phyloP scores from a whole-genome alignment of 140 eudicot species.

The Senecio squalidus region DNA sequence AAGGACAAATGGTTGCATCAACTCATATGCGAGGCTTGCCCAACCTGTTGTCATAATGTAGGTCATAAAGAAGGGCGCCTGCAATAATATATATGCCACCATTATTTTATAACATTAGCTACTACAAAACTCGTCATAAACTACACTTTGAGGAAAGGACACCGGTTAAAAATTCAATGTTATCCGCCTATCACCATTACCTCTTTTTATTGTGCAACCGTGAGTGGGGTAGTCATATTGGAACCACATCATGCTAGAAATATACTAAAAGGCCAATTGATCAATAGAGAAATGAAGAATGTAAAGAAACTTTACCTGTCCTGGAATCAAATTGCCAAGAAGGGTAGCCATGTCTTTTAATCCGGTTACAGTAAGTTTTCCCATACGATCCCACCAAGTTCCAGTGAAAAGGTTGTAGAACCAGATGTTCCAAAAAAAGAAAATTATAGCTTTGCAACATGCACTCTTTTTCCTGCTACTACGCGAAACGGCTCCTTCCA shows the following conservation, averaged over 20 bases:
- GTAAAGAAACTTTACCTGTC: constrained; percentile 41
- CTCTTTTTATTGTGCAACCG: too few relatives aligned
- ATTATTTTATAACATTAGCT: too few relatives aligned
- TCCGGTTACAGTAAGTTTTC: constrained; percentile 35
- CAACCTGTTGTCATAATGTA: constrained; percentile 91
- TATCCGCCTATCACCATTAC: too few relatives aligned
- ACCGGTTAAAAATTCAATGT: too few relatives aligned
- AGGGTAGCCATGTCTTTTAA: constrained; percentile 49
- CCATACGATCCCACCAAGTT: constrained; percentile 62
- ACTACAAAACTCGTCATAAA: too few relatives aligned
- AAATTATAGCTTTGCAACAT: constrained; percentile 61
- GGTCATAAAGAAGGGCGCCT: constrained; percentile 85
- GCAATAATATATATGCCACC: constrained; percentile 21
- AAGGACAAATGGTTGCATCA: constrained; percentile 74
- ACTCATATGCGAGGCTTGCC: constrained; percentile 82
- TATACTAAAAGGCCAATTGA: too few relatives aligned
- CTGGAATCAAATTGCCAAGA: constrained; percentile 70
- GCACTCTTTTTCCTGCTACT: constrained; percentile 86
- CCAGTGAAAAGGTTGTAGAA: constrained; percentile 73
- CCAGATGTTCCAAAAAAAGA: constrained; percentile 83
- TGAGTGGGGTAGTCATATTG: too few relatives aligned
- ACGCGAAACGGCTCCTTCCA: constrained; percentile 85
- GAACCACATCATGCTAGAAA: too few relatives aligned
- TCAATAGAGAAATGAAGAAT: neutral
- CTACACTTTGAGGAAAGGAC: too few relatives aligned